phyloP scores from a whole-genome alignment of 75 land plant genomes.

The Azolla pinnata region DNA sequence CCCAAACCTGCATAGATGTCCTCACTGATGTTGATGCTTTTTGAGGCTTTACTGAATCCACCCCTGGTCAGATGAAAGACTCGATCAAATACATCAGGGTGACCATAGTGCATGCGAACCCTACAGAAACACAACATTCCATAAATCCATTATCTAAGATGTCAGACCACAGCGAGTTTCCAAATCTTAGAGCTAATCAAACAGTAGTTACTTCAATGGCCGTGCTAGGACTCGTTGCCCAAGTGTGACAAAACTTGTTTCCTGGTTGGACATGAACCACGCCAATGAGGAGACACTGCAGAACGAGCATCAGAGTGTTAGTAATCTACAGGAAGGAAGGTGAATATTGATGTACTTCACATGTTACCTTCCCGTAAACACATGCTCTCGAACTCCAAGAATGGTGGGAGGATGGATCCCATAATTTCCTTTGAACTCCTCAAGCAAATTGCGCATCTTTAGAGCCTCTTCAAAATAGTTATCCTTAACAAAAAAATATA shows the following conservation, averaged over 20 bases:
- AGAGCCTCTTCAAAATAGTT: slow-evolving; percentile 45
- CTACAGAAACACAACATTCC: slow-evolving; percentile 16
- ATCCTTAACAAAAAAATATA: slow-evolving; percentile 15
- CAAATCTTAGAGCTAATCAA: too few species aligned
- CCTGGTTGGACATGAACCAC: slow-evolving; percentile 54
- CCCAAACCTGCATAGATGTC: slow-evolving; percentile 73
- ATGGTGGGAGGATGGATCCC: slow-evolving; percentile 36
- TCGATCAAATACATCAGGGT: slow-evolving; percentile 93
- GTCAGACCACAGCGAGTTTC: too few species aligned
- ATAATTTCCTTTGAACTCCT: slow-evolving; percentile 32
- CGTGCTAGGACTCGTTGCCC: slow-evolving; percentile 42
- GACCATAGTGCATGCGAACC: slow-evolving; percentile 94
- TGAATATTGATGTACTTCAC: too few species aligned
- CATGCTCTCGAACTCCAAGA: slow-evolving; percentile 50
- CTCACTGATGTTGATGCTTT: slow-evolving; percentile 78
- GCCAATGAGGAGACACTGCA: slow-evolving; percentile 53
- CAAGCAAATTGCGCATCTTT: slow-evolving; percentile 43
- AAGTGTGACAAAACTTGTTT: slow-evolving; percentile 47
- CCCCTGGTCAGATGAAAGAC: slow-evolving; percentile 77
- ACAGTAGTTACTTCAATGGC: slow-evolving; percentile 46
- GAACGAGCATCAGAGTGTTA: neutral
- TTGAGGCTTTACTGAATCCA: slow-evolving; percentile 86
- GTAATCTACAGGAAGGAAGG: neutral
- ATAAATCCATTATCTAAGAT: too few species aligned
- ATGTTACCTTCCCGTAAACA: slow-evolving; percentile 54